These are phyloP conservation scores for Penicillium roqueforti DNA, from an alignment of 495 filamentous ascomycete species.

Conservation along the genomic window DNA sequence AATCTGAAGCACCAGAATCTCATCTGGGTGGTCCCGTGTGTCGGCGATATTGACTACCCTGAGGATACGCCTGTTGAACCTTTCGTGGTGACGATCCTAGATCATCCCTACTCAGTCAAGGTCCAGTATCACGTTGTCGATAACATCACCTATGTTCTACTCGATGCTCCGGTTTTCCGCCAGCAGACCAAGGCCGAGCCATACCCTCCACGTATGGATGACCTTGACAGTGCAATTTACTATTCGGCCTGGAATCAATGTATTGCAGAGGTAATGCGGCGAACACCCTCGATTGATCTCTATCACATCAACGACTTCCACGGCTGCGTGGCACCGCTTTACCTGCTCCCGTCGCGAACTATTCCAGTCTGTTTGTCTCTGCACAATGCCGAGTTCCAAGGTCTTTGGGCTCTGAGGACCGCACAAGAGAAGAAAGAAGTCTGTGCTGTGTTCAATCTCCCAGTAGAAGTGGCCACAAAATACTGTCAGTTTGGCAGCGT, in stretches of 20 bases:
- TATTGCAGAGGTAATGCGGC: slow-evolving; percentile 58
- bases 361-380: slow-evolving; percentile 46
- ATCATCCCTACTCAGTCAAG: slow-evolving; percentile 56
- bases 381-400: slow-evolving; percentile 72
- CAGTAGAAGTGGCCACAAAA: slow-evolving; percentile 40
- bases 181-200: slow-evolving; percentile 65
- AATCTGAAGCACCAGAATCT: slow-evolving; percentile 62
- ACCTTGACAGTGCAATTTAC: slow-evolving; percentile 65
- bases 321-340: slow-evolving; percentile 65
- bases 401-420: slow-evolving; percentile 71
- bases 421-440: slow-evolving; percentile 62
- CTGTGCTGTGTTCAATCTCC: slow-evolving; percentile 62
- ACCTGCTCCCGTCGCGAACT: slow-evolving; percentile 60
- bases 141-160: slow-evolving; percentile 69
- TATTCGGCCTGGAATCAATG: slow-evolving; percentile 73
- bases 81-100: slow-evolving; percentile 61
- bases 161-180: slow-evolving; percentile 68
- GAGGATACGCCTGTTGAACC: slow-evolving; percentile 54
- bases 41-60: slow-evolving; percentile 64
- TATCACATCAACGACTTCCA: slow-evolving; percentile 85
- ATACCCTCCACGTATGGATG: slow-evolving; percentile 70
- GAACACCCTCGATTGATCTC: slow-evolving; percentile 58
- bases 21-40: slow-evolving; percentile 70
- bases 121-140: slow-evolving; percentile 62
- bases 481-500: slow-evolving; percentile 69